Conservation (phyloP, 768 basidiomycete genomes). For the Holtermannia corniformis region DNA sequence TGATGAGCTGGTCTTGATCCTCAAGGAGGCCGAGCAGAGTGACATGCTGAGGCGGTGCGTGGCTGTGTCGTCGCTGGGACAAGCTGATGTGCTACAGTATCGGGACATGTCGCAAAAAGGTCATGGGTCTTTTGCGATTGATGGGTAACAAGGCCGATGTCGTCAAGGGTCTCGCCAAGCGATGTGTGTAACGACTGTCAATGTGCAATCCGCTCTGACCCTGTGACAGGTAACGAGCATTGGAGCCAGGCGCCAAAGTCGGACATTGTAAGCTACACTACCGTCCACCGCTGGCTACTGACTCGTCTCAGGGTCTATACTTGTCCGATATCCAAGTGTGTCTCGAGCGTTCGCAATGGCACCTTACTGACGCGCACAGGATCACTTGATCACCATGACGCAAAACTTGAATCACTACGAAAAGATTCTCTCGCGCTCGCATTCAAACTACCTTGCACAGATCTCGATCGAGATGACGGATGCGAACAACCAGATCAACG, state of each 20-base stretch:
- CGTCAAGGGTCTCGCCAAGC: conserved; percentile 94
- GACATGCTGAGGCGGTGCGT: conserved; percentile 79
- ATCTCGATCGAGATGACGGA: conserved; percentile 99
- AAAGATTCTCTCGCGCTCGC: conserved; percentile 95
- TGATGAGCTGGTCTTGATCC: conserved; percentile 91
- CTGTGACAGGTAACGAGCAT: conserved; percentile 57
- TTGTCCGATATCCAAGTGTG: conserved; percentile 82
- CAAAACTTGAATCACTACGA: conserved; percentile 99
- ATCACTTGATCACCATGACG: conserved; percentile 99
- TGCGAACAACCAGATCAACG: conserved; percentile 99
- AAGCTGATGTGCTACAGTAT: conserved; percentile 51
- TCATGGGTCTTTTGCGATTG: conserved; percentile 88
- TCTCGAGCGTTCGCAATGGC: not conserved
- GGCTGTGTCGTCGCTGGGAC: too few species aligned
- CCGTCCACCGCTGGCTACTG: too few species aligned
- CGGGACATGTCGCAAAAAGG: conserved; percentile 96
- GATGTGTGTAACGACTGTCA: conserved; percentile 48
- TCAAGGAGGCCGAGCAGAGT: conserved; percentile 91
- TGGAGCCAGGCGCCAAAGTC: conserved; percentile 97
- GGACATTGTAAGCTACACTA: conserved; percentile 60
- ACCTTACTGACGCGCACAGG: conserved; percentile 43
- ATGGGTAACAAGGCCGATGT: conserved; percentile 99
- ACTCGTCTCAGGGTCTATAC: conserved; percentile 63
- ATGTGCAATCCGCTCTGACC: not conserved
- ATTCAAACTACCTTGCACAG: conserved; percentile 98